phyloP scores from a whole-genome alignment of 805 yeast species.

The Candida golubevii region DNA sequence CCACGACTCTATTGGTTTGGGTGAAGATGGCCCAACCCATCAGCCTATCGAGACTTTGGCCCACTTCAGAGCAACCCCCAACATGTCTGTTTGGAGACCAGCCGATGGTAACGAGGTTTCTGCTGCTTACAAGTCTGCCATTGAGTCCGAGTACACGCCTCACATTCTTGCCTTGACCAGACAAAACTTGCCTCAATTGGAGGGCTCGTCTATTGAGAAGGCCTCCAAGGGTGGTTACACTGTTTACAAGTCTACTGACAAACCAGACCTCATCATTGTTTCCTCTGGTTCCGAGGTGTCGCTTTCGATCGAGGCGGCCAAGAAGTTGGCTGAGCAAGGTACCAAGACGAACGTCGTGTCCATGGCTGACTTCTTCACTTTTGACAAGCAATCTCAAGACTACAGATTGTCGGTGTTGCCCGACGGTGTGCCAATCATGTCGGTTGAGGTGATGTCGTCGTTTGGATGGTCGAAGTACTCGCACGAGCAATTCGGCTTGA shows the following conservation, averaged over 20 bases:
- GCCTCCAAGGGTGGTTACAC: constrained; percentile 95
- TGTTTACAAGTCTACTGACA: constrained; percentile 41
- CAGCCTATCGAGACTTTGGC: constrained; percentile 89
- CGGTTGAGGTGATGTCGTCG: constrained; percentile 90
- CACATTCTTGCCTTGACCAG: constrained; percentile 73
- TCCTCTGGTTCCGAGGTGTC: constrained; percentile 95
- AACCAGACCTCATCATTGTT: constrained; percentile 67
- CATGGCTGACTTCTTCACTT: constrained; percentile 87
- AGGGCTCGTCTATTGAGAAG: constrained; percentile 86
- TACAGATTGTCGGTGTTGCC: constrained; percentile 88
- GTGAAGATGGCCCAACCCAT: constrained; percentile 94
- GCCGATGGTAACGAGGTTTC: constrained; percentile 89
- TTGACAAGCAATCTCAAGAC: constrained; percentile 75
- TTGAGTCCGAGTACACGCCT: constrained; percentile 62
- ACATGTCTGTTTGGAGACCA: constrained; percentile 85
- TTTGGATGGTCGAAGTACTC: constrained; percentile 93
- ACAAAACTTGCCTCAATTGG: constrained; percentile 90
- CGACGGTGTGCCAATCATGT: constrained; percentile 87
- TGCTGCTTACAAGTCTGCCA: constrained; percentile 71
- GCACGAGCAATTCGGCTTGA: constrained; percentile 93
- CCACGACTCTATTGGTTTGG: constrained; percentile 85
- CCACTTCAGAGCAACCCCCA: constrained; percentile 81
- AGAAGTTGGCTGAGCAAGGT: constrained; percentile 62
- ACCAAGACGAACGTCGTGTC: constrained; percentile 81
- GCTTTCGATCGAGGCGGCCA: constrained; percentile 76